Conservation (phyloP, 1,284 basidiomycete genomes). For the Mycena citricolor region DNA sequence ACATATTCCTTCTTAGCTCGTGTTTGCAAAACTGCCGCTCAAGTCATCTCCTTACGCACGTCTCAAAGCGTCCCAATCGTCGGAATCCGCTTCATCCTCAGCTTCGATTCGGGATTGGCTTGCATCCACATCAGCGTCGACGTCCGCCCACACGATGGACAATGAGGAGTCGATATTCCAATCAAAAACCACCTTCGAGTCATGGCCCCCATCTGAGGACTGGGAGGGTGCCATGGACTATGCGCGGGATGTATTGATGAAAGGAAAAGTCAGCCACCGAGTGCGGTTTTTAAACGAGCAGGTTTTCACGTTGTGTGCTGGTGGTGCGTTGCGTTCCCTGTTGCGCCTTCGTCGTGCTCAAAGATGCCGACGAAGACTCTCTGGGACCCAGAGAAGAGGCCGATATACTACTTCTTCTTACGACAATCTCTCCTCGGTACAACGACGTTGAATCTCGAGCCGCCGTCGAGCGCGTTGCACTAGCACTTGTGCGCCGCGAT, state of each 20-base stretch:
- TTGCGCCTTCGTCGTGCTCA: no score
- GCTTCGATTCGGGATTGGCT: conserved; percentile 16
- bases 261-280: conserved; percentile 31
- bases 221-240: conserved; percentile 22
- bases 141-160: no score
- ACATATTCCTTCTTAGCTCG: no score
- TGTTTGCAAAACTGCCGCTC: conserved; percentile 19
- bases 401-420: conserved; percentile 74
- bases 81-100: conserved; percentile 7
- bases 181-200: no score
- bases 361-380: no score
- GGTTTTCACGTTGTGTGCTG: conserved; percentile 55
- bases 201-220: conserved; percentile 18
- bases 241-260: conserved; percentile 17
- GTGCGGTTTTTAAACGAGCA: conserved; percentile 64
- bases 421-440: conserved; percentile 76
- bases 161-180: no score
- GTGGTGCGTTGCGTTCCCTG: conserved; percentile 36
- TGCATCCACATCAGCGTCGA: conserved; percentile 6
- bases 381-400: conserved; percentile 61
- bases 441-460: conserved; percentile 68
- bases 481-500: conserved; percentile 61
- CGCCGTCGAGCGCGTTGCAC: conserved; percentile 66
- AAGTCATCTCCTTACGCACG: conserved; percentile 15
- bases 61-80: conserved; percentile 18